Evolutionary conservation across 1,139 yeast genomes (phyloP), one percentile per base, ranked within the genome.

Genomic region (Sugiyamaella japonica): DNA sequence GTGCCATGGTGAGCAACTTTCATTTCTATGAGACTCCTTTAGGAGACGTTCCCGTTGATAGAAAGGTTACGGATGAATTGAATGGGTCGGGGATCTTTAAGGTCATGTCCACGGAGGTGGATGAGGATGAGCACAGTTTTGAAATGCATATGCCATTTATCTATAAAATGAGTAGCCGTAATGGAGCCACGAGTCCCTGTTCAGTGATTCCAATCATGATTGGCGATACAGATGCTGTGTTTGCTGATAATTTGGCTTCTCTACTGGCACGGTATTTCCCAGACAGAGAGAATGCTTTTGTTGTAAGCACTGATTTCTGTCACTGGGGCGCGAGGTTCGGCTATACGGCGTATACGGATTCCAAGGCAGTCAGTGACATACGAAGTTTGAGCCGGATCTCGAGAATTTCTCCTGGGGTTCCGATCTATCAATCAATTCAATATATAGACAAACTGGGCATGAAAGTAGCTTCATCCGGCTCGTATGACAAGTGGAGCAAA

Each of bases 91-190:
- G 73, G 2, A 59, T 77, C 8, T 85, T 88, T 66, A 74, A 74
- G 56, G 70, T 66, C 50, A 86, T 93, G 95, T 72, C 77, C 43
- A 62, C 69, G 1, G 79, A 75, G 0, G 77, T 77, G 9, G 99
- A 95, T 68, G 83, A 84, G 56, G 87, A 86, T 31, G 99, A 95
- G 69, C 99, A 93, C 69, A 86, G 95, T 49, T 82, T 93, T 66
- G 99, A 95, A 67, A 87, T 95, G 96, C 99, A 93, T 70, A 80
- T 87, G 66, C 97, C 98, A 0, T 85, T 82, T 60, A 73, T 89
- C 6, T 77, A 82, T 62, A 74, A 77, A 59, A 73, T 78, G 56
- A 73, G 84, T 10, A 53, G 53, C 13, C 48, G 15, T 2, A 49
- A 36, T 41, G 44, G 48, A 53, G 56, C 5, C 61, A 71, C 10